Evolutionary conservation across 371 early-diverging fungal species (phyloP), one percentile per base, ranked within the genome.

Genomic region (Zancudomyces culisetae): DNA sequence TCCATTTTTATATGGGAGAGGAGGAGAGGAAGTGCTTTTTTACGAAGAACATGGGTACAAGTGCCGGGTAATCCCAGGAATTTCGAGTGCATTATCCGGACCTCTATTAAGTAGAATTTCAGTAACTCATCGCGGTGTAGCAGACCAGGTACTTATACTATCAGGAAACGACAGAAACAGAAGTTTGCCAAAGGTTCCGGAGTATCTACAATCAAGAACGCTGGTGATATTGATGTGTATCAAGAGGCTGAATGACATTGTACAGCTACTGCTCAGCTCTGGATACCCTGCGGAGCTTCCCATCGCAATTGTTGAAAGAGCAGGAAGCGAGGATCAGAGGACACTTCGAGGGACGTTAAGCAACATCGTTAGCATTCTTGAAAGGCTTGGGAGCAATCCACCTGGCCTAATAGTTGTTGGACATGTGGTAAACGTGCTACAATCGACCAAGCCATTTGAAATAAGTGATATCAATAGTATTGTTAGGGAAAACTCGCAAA

Each of bases 1-100:
- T 55, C 87, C 89, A 15, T 80, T 87, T 57, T 71, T 92, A 41
- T 92, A 85, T 62, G 90, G 90, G n/a, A 78, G 92, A 21, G 90
- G 88, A 23, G 89, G 81, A 3, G 93, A 92, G 61, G 93, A 92
- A 60, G 66, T 85, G 12, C 43, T 79, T 41, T 81, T 71, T 59
- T 83, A 86, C 65, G 72, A 78, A 26, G 64, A 73, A 39, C 71
- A 70, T 54, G 83, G 80, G 4, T 82, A 70, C 60, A 73, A 80
- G 26, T 63, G 80, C 18, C 72, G 78, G 45, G 70, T 83, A 8
- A 69, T 90, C 0, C 85, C 91, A 1, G 91, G 89, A 20, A 73
- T 90, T 12, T 80, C 83, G 0, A 80, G 84, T 27, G 76, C 80
- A 15, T 67, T 87, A 42, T 78, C 83, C 2, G 85, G 81, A 0